Conservation (phyloP, 192 early-diverging fungal species). For the Entophlyctis helioformis region DNA sequence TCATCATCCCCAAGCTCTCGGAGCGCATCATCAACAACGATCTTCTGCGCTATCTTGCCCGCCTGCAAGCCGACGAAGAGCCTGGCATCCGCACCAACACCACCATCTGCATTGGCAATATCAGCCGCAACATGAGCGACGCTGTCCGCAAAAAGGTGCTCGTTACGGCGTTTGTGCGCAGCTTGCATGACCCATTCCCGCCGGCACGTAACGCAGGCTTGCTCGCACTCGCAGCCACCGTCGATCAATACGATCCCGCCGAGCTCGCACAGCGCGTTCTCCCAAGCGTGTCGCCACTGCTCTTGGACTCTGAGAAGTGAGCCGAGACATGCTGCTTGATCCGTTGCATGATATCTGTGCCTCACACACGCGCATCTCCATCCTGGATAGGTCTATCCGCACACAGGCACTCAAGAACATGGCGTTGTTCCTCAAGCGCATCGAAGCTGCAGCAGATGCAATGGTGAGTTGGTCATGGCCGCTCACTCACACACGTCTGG, state of each 20-base stretch:
- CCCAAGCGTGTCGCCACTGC: conserved; percentile 52
- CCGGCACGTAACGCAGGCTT: conserved; percentile 78
- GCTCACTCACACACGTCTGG: too few species aligned
- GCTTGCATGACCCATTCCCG: conserved; percentile 77
- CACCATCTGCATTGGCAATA: conserved; percentile 89
- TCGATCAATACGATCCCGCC: conserved; percentile 50
- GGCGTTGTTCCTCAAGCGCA: too few species aligned
- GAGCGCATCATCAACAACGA: conserved; percentile 74
- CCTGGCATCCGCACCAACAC: conserved; percentile 96
- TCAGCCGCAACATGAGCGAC: conserved; percentile 66
- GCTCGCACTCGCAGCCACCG: conserved; percentile 56
- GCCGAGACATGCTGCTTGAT: too few species aligned
- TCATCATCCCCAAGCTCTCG: conserved; percentile 40
- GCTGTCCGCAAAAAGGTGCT: conserved; percentile 64
- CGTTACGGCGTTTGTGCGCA: conserved; percentile 68
- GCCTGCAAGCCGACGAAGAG: conserved; percentile 78
- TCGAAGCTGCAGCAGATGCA: too few species aligned
- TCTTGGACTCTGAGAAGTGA: conserved; percentile 73
- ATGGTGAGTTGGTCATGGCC: too few species aligned
- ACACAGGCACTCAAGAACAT: too few species aligned
- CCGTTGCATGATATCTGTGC: too few species aligned
- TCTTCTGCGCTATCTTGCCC: conserved; percentile 74
- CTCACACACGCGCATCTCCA: too few species aligned
- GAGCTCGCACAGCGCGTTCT: conserved; percentile 67
- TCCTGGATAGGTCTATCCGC: too few species aligned